Evolutionary conservation across 306 rosid genomes (phyloP).

Genomic region (Potentilla sterilis): DNA sequence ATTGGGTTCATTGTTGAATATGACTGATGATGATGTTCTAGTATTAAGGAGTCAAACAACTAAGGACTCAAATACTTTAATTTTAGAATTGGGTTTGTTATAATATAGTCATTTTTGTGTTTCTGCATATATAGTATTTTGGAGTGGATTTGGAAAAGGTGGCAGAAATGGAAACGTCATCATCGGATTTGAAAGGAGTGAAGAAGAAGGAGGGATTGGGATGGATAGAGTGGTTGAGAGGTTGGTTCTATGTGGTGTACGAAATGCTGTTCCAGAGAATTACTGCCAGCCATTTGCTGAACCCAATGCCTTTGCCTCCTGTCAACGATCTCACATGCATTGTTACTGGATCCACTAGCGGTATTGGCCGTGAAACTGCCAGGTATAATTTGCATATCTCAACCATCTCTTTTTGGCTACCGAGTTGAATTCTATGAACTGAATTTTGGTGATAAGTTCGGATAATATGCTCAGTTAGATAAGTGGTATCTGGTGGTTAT

Average conservation of each 20-base stretch:
- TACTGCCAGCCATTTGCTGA: constrained; percentile 75
- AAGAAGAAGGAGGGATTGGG: constrained; percentile 1
- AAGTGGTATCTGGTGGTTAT: constrained; percentile 3
- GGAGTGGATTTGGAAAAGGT: background rate
- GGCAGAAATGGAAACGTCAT: background rate
- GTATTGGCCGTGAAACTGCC: constrained; percentile 92
- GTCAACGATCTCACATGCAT: constrained; percentile 72
- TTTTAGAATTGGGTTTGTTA: background rate
- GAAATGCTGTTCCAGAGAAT: constrained; percentile 92
- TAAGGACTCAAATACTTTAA: background rate
- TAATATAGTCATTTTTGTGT: background rate
- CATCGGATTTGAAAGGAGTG: background rate
- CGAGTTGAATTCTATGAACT: background rate
- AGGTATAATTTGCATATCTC: constrained; percentile 39
- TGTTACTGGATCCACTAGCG: constrained; percentile 96
- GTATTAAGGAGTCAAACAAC: background rate
- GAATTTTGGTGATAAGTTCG: background rate
- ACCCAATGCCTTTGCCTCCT: constrained; percentile 88
- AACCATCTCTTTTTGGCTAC: background rate
- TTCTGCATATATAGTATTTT: too few relatives aligned
- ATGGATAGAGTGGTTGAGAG: constrained; percentile 3
- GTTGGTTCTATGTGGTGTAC: constrained; percentile 19
- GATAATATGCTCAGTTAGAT: background rate
- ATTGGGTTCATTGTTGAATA: background rate
- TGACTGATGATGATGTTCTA: background rate